phyloP scores from a whole-genome alignment of 306 rosid genomes.

The Dalbergia cochinchinensis region DNA sequence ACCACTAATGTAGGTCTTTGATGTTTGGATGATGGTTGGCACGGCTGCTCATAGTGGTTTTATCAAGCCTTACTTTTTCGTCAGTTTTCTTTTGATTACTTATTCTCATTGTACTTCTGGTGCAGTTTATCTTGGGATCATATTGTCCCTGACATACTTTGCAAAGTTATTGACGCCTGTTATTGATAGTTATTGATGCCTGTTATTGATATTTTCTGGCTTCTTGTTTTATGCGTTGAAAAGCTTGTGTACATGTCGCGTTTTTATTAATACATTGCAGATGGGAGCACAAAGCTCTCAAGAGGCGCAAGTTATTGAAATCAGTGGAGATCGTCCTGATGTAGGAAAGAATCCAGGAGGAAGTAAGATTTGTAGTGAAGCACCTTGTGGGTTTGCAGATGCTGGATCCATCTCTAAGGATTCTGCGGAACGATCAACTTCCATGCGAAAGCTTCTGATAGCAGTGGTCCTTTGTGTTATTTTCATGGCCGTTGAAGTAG shows the following conservation, averaged over 20 bases:
- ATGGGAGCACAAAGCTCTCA: constrained; percentile 61
- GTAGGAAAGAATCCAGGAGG: constrained; percentile 43
- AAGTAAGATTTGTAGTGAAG: constrained; percentile 77
- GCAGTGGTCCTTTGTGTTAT: constrained; percentile 75
- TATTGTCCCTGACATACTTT: constrained; percentile 23
- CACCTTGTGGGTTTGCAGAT: constrained; percentile 76
- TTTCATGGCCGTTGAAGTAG: constrained; percentile 75
- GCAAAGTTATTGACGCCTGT: constrained; percentile 5
- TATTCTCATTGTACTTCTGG: constrained; percentile 12
- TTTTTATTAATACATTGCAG: constrained; percentile 49
- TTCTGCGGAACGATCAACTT: constrained; percentile 68
- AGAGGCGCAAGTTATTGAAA: constrained; percentile 60
- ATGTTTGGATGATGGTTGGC: constrained; percentile 31
- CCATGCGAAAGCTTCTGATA: constrained; percentile 72
- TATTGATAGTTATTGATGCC: constrained; percentile 2
- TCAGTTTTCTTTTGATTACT: constrained; percentile 8
- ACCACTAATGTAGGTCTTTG: constrained; percentile 20
- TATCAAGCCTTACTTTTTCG: not conserved
- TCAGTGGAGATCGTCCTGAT: constrained; percentile 51
- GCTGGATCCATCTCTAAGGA: constrained; percentile 65
- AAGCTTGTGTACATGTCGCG: constrained; percentile 1
- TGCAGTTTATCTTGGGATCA: constrained; percentile 16
- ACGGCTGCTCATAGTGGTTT: constrained; percentile 4
- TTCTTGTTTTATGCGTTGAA: constrained; percentile 26
- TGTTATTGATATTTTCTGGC: constrained; percentile 22